Evolutionary conservation across 306 rosid species (phyloP), one percentile per base, ranked within the genome.

Genomic region (Quercus parvula): DNA sequence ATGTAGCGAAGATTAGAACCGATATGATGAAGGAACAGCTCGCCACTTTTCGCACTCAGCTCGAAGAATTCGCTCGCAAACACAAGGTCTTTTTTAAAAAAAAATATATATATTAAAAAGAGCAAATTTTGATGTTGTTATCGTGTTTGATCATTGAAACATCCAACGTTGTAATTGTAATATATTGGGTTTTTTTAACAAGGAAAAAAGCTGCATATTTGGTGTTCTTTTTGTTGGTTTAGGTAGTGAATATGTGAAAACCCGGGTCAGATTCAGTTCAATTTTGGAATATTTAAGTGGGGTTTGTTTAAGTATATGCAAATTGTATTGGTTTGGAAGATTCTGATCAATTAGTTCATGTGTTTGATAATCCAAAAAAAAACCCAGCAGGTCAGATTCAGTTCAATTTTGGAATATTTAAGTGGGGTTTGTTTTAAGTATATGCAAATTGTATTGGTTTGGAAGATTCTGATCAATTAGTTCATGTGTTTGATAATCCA

Each of bases 1-100:
- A 95, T 91, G 99, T 95, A 0, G 99, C 99, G 22, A 93, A 91
- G 90, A 86, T 95, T 68, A 85, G 97, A 87, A 91, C 98, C 44
- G 97, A 95, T 87, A 80, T 92, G 82, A 84, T 95, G 98, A 93
- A 91, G 88, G 99, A 91, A 55, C 99, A 95, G 77, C 99, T 93
- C 61, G 83, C 90, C 61, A 95, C 98, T 2, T 95, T 95, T 78
- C 95, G 97, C 33, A 86, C 93, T 56, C 99, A 95, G 84, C 90
- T 95, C 30, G 99, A 95, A 87, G 99, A 95, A 57, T 95, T 95
- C 56, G 97, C 99, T 73, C 93, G 98, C 33, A 95, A 95, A 58
- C 98, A 95, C 82, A 95, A 95, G 98, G 98, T 90, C 33, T 49
- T 46, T 46, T n/a, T n/a, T n/a, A n/a, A n/a, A n/a, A n/a, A n/a